Evolutionary conservation across 768 basidiomycete species (phyloP).

Genomic region (Obba rivulosa): DNA sequence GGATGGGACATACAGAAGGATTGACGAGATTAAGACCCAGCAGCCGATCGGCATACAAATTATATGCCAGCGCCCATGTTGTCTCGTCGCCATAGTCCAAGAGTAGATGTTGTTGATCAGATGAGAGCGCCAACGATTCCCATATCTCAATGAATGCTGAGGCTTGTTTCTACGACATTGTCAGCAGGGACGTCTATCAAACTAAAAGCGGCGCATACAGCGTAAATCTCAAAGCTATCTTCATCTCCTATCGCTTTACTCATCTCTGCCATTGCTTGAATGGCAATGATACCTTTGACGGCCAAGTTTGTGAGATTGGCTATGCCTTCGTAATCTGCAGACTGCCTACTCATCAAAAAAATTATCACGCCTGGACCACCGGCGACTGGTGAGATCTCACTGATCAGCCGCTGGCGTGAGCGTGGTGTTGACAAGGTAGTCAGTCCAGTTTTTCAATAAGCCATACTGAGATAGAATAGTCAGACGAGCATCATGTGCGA

Average conservation of each 20-base stretch:
- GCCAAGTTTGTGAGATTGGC: conserved; percentile 18
- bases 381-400: conserved; percentile 1
- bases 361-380: background rate
- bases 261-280: conserved; percentile 18
- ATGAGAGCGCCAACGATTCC: conserved; percentile 2
- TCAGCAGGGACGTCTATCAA: too few species aligned
- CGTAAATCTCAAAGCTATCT: conserved; percentile 8
- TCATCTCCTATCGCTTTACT: conserved; percentile 5
- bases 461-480: conserved; percentile 12
- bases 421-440: conserved; percentile 18
- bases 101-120: background rate
- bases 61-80: conserved; percentile 7
- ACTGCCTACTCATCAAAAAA: background rate
- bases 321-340: conserved; percentile 7
- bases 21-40: conserved; percentile 2
- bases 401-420: conserved; percentile 6
- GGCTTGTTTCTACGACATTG: background rate
- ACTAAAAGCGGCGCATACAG: too few species aligned
- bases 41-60: conserved; percentile 8
- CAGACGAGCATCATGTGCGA: background rate
- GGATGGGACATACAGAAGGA: background rate
- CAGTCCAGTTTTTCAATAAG: conserved; percentile 18
- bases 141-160: background rate
- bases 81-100: conserved; percentile 3
- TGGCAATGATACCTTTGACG: conserved; percentile 19